Conservation (phyloP, 2,329 filamentous ascomycete genomes). For the Colletotrichum sp. region DNA sequence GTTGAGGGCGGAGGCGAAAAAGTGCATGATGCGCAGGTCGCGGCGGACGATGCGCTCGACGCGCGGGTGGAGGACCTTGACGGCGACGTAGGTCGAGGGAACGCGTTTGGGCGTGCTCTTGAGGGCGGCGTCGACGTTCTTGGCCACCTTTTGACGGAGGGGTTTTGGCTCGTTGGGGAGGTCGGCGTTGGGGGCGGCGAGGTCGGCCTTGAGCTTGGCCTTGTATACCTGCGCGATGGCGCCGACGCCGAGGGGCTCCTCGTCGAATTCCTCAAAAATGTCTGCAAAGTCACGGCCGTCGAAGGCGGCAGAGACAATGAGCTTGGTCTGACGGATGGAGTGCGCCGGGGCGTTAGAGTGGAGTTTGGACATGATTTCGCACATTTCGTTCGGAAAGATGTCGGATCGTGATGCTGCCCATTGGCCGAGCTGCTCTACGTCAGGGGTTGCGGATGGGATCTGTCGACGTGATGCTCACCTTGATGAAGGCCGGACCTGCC, state of each 20-base stretch:
- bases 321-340: conserved; percentile 78
- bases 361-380: conserved; percentile 89
- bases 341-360: conserved; percentile 96
- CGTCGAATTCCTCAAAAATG: conserved; percentile 95
- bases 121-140: conserved; percentile 83
- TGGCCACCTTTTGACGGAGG: conserved; percentile 72
- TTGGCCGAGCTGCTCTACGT: conserved; percentile 75
- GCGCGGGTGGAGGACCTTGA: conserved; percentile 93
- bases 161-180: conserved; percentile 51
- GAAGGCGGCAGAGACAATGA: conserved; percentile 82
- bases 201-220: conserved; percentile 83
- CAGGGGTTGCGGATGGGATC: neutral
- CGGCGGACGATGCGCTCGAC: conserved; percentile 90
- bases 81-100: conserved; percentile 89
- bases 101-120: conserved; percentile 87
- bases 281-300: conserved; percentile 80
- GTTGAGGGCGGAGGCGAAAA: conserved; percentile 87
- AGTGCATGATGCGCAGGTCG: conserved; percentile 90
- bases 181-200: conserved; percentile 69
- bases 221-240: conserved; percentile 98
- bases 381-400: conserved; percentile 94
- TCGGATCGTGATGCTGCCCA: conserved; percentile 97
- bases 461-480: conserved; percentile 57
- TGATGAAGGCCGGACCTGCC: conserved; percentile 96
- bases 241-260: conserved; percentile 87